Percentiles rank a stretch among this genome's conserved stretches.
phyloP scores from a whole-genome alignment of 805 yeast species.

The Sugiyamaella qingdaonensis region DNA sequence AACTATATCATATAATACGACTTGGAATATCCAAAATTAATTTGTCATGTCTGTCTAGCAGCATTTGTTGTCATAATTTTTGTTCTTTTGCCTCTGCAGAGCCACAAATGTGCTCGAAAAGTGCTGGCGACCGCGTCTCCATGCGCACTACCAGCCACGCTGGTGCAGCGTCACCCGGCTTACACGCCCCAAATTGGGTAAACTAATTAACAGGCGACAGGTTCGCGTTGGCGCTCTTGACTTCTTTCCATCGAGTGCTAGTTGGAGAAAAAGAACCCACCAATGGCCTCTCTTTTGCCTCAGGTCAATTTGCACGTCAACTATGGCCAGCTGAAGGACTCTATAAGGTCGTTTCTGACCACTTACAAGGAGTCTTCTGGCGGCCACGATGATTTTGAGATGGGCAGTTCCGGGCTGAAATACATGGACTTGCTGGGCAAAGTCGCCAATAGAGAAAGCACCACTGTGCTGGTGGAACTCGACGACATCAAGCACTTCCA shows the following conservation, averaged over 20 bases:
- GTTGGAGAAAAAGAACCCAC: neutral
- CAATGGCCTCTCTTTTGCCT: slow-evolving; percentile 43
- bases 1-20: no score
- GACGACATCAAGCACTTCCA: slow-evolving; percentile 80
- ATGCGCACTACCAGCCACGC: no score
- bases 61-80: no score
- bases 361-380: slow-evolving; percentile 53
- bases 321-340: slow-evolving; percentile 58
- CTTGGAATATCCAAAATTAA: no score
- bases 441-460: slow-evolving; percentile 76
- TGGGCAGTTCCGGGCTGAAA: slow-evolving; percentile 37
- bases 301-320: slow-evolving; percentile 68
- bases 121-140: no score
- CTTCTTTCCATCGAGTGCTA: neutral
- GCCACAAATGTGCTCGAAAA: neutral
- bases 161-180: neutral
- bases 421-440: slow-evolving; percentile 71
- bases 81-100: no score
- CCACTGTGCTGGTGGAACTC: slow-evolving; percentile 67
- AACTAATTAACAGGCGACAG: neutral
- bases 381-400: slow-evolving; percentile 11
- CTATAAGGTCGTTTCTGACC: slow-evolving; percentile 59
- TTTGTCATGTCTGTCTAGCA: no score
- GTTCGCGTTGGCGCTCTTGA: neutral
- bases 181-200: neutral